Evolutionary conservation across 768 basidiomycete genomes (phyloP).

Genomic region (Tephrocybe sp.): DNA sequence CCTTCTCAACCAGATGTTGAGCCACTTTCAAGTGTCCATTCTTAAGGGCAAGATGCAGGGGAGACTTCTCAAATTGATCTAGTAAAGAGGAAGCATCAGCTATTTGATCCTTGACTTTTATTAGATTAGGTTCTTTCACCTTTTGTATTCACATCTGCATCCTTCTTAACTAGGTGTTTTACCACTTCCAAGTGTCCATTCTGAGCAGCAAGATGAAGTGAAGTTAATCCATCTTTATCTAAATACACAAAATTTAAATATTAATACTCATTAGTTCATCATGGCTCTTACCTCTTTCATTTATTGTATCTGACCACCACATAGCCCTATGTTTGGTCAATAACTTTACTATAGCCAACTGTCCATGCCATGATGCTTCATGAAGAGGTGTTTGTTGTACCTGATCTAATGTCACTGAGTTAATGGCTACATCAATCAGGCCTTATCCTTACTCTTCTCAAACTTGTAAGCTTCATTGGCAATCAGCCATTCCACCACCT

Average conservation of each 20-base stretch:
- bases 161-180: not conserved
- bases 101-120: not conserved
- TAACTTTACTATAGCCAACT: not conserved
- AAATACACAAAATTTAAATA: not conserved
- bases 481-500: not conserved
- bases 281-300: not conserved
- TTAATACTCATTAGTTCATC: not conserved
- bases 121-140: not conserved
- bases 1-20: not conserved
- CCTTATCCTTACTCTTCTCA: not conserved
- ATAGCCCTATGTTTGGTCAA: not conserved
- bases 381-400: not conserved
- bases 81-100: not conserved
- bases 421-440: not conserved
- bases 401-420: not conserved
- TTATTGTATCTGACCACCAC: too few species aligned
- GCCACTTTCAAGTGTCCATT: not conserved
- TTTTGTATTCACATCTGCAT: not conserved
- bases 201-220: not conserved
- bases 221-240: not conserved
- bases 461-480: not conserved
- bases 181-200: not conserved
- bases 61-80: not conserved
- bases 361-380: not conserved
- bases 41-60: not conserved